Conservation (phyloP, 2,329 filamentous ascomycete genomes). For the Diaporthe longicolla region DNA sequence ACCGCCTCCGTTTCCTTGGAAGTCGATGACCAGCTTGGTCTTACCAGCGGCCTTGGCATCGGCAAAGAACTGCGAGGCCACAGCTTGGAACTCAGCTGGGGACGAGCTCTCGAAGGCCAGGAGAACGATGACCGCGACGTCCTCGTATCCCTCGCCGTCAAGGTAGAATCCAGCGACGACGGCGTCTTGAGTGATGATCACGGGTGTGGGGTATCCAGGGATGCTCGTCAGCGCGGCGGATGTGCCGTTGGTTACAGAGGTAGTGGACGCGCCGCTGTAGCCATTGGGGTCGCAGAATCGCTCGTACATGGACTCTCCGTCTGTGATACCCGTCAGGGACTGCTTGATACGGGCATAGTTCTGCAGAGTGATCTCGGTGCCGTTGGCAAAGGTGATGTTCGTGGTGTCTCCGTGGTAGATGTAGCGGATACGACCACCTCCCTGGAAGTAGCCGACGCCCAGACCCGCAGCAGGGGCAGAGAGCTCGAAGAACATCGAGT, state of each 20-base stretch:
- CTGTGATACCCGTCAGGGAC: conserved; percentile 49
- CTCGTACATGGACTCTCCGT: conserved; percentile 52
- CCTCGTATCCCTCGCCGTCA: conserved; percentile 49
- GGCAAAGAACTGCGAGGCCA: conserved; percentile 53
- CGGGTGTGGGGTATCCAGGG: conserved; percentile 49
- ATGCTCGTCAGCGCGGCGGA: conserved; percentile 40
- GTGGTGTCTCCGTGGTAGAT: conserved; percentile 50
- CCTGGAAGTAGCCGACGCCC: conserved; percentile 50
- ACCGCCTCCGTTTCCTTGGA: conserved; percentile 72
- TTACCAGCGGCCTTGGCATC: conserved; percentile 62
- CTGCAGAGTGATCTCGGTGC: conserved; percentile 49
- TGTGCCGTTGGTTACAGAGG: conserved; percentile 26
- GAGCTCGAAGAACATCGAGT: conserved; percentile 54
- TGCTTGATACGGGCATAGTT: conserved; percentile 52
- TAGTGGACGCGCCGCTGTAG: conserved; percentile 8
- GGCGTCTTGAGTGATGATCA: conserved; percentile 49
- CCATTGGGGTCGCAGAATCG: conserved; percentile 51
- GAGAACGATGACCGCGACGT: conserved; percentile 52
- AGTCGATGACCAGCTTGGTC: conserved; percentile 72
- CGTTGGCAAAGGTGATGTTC: conserved; percentile 55
- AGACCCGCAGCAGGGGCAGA: conserved; percentile 43
- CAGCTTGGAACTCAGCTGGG: conserved; percentile 53
- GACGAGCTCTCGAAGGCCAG: conserved; percentile 47
- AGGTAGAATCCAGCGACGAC: conserved; percentile 54
- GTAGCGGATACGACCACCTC: conserved; percentile 50